Evolutionary conservation across 352 stramenopile genomes (phyloP).

Genomic region (Globisporangium solare): DNA sequence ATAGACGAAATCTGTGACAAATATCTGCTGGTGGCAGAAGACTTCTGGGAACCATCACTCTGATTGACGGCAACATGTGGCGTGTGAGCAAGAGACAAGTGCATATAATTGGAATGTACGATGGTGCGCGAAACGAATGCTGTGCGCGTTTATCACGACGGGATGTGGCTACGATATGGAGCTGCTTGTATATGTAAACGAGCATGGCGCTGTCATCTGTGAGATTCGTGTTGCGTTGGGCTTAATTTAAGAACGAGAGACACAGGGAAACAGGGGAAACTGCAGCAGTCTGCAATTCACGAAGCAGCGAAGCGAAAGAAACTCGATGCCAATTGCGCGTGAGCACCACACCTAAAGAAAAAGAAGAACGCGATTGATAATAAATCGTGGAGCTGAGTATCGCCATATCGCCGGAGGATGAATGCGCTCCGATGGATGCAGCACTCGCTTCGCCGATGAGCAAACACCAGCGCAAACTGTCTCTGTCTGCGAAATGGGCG

Average conservation of each 20-base stretch:
- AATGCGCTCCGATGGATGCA: constrained; percentile 12
- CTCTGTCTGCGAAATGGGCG: constrained; percentile 71
- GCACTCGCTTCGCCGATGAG: constrained; percentile 51
- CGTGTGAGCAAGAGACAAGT: constrained; percentile 23
- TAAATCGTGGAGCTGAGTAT: constrained; percentile 39
- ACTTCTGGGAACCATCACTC: neutral
- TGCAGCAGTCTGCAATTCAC: constrained; percentile 7
- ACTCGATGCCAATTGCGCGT: too few species aligned
- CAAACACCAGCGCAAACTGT: constrained; percentile 64
- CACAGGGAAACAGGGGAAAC: neutral
- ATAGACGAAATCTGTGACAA: neutral
- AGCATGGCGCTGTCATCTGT: too few species aligned
- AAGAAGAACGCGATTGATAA: neutral
- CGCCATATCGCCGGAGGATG: constrained; percentile 27
- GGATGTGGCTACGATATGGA: too few species aligned
- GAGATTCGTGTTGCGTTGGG: neutral
- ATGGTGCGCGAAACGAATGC: constrained; percentile 4
- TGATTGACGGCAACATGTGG: constrained; percentile 24
- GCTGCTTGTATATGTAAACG: too few species aligned
- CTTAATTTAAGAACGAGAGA: constrained; percentile 6
- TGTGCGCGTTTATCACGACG: too few species aligned
- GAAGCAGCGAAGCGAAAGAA: constrained; percentile 7
- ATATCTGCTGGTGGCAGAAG: constrained; percentile 18
- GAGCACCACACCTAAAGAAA: neutral
- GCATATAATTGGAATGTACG: neutral